Evolutionary conservation across 2,329 filamentous ascomycete species (phyloP).

Genomic region (Chaetomium strumarium): DNA sequence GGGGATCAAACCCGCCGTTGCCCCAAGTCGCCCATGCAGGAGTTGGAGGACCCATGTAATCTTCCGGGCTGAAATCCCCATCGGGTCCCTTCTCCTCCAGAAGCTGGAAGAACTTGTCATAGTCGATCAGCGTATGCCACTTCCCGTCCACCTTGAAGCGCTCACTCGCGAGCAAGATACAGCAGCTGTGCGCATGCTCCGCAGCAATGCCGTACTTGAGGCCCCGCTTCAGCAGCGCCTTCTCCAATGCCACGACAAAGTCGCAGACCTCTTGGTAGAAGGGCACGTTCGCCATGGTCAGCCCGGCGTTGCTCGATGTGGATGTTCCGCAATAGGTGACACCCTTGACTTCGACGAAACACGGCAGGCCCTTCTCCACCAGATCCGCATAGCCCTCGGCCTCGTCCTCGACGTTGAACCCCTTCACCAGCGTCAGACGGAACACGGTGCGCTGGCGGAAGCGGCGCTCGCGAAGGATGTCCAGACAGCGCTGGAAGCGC

Average conservation of each 20-base stretch:
- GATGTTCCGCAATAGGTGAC: slow-evolving; percentile 95
- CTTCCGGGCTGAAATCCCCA: slow-evolving; percentile 74
- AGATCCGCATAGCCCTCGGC: slow-evolving; percentile 84
- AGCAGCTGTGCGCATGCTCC: slow-evolving; percentile 93
- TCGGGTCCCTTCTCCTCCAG: slow-evolving; percentile 62
- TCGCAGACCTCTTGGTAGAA: slow-evolving; percentile 87
- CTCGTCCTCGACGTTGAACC: slow-evolving; percentile 95
- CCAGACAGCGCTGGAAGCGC: slow-evolving; percentile 83
- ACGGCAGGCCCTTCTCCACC: slow-evolving; percentile 77
- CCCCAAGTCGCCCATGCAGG: slow-evolving; percentile 96
- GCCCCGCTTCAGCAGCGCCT: slow-evolving; percentile 61
- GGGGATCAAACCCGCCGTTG: slow-evolving; percentile 87
- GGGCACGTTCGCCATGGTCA: slow-evolving; percentile 96
- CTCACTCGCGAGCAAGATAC: slow-evolving; percentile 76
- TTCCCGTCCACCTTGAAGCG: slow-evolving; percentile 70
- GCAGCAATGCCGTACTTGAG: slow-evolving; percentile 86
- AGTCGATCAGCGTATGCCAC: slow-evolving; percentile 92
- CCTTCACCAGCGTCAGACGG: slow-evolving; percentile 90
- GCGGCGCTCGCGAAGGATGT: slow-evolving; percentile 78
- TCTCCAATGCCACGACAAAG: slow-evolving; percentile 72
- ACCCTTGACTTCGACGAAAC: slow-evolving; percentile 93
- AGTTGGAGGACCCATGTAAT: slow-evolving; percentile 80
- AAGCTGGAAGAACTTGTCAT: slow-evolving; percentile 78
- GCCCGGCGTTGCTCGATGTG: slow-evolving; percentile 73
- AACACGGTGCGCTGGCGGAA: slow-evolving; percentile 89